These are phyloP conservation scores for Coemansia sp. DNA, from an alignment of 192 early-diverging fungal genomes.

Conservation along the genomic window DNA sequence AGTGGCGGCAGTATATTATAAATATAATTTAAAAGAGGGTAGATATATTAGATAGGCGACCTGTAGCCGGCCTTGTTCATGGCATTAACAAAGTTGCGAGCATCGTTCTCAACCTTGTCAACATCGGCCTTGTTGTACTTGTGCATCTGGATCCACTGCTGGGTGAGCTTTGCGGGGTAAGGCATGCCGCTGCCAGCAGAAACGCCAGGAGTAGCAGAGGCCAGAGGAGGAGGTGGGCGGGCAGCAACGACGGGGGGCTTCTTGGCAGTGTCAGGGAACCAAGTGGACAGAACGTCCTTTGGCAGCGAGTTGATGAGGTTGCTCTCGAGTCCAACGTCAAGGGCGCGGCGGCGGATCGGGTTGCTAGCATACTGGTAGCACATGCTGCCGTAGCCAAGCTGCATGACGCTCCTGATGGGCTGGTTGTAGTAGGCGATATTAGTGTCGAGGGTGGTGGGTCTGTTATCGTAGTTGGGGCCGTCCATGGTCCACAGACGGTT, in stretches of 20 bases:
- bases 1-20: neutral
- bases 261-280: conserved; percentile 46
- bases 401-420: conserved; percentile 49
- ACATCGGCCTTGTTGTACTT: conserved; percentile 23
- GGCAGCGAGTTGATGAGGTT: conserved; percentile 23
- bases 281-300: conserved; percentile 25
- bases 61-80: conserved; percentile 49
- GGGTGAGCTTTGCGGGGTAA: conserved; percentile 28
- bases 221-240: neutral
- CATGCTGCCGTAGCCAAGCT: conserved; percentile 54
- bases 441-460: conserved; percentile 19
- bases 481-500: conserved; percentile 43
- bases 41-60: conserved; percentile 31
- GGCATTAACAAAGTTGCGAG: conserved; percentile 38
- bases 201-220: neutral
- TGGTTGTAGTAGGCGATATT: conserved; percentile 41
- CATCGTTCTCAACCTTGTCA: conserved; percentile 17
- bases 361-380: conserved; percentile 54
- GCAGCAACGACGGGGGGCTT: neutral
- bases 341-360: conserved; percentile 27
- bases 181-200: conserved; percentile 31
- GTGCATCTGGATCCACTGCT: conserved; percentile 47
- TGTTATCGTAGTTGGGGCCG: conserved; percentile 38
- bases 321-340: conserved; percentile 13
- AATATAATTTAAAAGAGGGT: conserved; percentile 3